phyloP scores from a whole-genome alignment of 2,329 filamentous ascomycete species.

The Chaetomiaceae sp. region DNA sequence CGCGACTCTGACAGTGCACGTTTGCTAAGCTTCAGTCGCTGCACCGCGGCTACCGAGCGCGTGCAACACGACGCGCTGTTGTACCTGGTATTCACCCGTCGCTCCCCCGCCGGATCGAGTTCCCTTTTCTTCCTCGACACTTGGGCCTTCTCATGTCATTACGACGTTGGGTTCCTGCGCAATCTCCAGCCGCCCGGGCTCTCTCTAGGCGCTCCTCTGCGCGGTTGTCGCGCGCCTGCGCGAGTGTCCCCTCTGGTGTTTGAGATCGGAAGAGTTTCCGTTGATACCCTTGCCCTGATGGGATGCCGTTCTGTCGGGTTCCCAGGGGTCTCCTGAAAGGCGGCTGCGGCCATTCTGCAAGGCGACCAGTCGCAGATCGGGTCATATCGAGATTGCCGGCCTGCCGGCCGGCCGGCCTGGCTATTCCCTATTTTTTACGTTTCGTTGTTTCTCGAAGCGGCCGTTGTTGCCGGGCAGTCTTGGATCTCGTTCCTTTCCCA shows the following conservation, averaged over 20 bases:
- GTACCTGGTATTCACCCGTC: not conserved
- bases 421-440: not conserved
- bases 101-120: not conserved
- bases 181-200: constrained; percentile 19
- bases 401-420: constrained; percentile 8
- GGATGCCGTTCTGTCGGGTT: constrained; percentile 27
- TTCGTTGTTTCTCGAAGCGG: constrained; percentile 5
- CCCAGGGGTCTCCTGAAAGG: constrained; percentile 16
- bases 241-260: not conserved
- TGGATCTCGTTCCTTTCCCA: not conserved
- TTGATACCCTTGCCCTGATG: constrained; percentile 11
- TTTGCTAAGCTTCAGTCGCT: not conserved
- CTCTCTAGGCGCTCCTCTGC: constrained; percentile 11
- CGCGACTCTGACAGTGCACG: too few relatives aligned
- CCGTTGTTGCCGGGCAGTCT: constrained; percentile 11
- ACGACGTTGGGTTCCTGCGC: constrained; percentile 12
- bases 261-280: not conserved
- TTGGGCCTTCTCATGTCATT: constrained; percentile 3
- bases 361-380: constrained; percentile 24
- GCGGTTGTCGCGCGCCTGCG: constrained; percentile 18
- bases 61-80: not conserved
- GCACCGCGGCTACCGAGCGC: constrained; percentile 6
- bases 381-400: constrained; percentile 18
- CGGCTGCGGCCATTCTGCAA: constrained; percentile 15
- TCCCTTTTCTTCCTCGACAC: not conserved